Base-by-base conservation (phyloP, 495 filamentous ascomycete species). In the Rhypophila decipiens region DNA sequence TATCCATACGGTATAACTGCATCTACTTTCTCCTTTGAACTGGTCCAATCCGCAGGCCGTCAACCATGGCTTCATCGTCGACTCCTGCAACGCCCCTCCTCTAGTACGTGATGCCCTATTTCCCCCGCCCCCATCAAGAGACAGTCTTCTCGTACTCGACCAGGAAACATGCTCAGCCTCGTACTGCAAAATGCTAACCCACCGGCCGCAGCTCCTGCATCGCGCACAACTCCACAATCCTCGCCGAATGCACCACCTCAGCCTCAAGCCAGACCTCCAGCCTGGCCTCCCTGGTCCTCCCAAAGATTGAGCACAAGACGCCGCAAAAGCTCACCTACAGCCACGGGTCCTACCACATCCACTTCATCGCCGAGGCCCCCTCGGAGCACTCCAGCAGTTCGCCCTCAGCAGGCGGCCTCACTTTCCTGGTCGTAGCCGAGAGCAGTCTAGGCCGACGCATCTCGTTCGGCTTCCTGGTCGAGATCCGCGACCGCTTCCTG, bases 291-390 rank as follows among this genome's bases (percentile, higher is more conserved):
- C 76, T 96, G 56, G 89, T 97, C 71, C 88, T 98, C 50, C 93
- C 93, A 46, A 96, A 96, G 60, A 96, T 98, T 76, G 68, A 70
- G 50, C 93, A 98, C 66, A 63, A 74, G 46, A 69, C 77, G 24
- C 78, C 90, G 5, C 84, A 91, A 61, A 96, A 96, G 65, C 81
- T 95, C 29, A 97, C 91, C 51, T 96, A 91, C 74, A 94, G 87
- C 21, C 88, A 95, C 65, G 84, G 89, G 63, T 72, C 81, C 36
- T 82, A 95, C 63, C 89, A 90, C 72, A 88, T 97, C 66, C 90
- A 97, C 76, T 96, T 95, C 75, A 89, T 96, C 66, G 79, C 91
- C 58, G 84, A 87, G 60, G 83, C 90, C 1, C 81, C 90, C 19
- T 84, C 82, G 2, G 78, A 83, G 39, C 70, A 78, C 55, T 54